Evolutionary conservation across 2,329 filamentous ascomycete species (phyloP).

Genomic region (Alternaria sp.): DNA sequence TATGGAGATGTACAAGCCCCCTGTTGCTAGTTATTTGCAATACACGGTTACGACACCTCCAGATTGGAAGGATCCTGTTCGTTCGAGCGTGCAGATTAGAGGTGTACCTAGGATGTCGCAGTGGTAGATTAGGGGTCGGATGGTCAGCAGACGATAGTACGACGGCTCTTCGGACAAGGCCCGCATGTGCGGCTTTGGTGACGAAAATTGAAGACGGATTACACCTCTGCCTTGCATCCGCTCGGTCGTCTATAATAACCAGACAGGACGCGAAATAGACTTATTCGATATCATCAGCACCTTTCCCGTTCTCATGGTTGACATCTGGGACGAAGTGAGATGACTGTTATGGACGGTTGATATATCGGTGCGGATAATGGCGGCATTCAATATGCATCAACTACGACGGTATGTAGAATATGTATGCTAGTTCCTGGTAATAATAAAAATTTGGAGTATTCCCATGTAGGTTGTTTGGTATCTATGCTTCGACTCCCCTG

Average conservation of each 20-base stretch:
- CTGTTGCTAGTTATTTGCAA: constrained; percentile 41
- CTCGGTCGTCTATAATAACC: constrained; percentile 17
- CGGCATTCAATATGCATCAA: too few species aligned
- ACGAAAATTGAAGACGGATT: constrained; percentile 75
- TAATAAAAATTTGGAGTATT: neutral
- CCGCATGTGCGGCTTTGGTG: neutral
- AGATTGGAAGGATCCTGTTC: constrained; percentile 42
- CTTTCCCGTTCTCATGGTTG: constrained; percentile 73
- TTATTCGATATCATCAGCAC: constrained; percentile 75
- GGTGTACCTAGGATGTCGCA: constrained; percentile 11
- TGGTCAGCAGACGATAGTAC: neutral
- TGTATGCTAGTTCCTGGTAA: neutral
- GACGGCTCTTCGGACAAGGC: neutral
- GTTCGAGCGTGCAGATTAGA: constrained; percentile 25
- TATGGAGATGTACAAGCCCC: constrained; percentile 38
- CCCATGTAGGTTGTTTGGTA: neutral
- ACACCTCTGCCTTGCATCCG: constrained; percentile 82
- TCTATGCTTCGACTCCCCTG: constrained; percentile 2
- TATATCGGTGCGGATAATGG: neutral
- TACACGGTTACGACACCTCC: constrained; percentile 44
- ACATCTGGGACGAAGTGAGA: constrained; percentile 59
- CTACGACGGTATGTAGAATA: neutral
- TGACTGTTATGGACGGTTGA: neutral
- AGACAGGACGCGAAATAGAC: constrained; percentile 81
- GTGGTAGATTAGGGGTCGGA: constrained; percentile 7